Evolutionary conservation across 2,329 filamentous ascomycete species (phyloP).

Genomic region (Cercospora zeae-maydis): DNA sequence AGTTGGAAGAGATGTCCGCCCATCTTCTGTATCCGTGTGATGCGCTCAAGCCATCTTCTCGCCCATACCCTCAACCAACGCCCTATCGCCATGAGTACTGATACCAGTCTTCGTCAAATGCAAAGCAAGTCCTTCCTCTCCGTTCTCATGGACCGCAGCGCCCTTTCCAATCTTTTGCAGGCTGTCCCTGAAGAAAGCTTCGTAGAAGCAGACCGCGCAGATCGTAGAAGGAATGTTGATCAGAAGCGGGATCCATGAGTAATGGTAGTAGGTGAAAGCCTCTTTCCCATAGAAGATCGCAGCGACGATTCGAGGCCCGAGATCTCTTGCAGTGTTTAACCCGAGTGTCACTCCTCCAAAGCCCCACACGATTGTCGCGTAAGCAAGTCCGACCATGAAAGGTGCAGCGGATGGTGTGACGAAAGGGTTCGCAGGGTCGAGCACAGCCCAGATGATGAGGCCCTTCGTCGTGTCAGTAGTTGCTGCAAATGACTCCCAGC

Average conservation of each 20-base stretch:
- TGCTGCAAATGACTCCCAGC: conserved; percentile 25
- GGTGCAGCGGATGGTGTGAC: conserved; percentile 48
- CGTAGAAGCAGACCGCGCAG: conserved; percentile 54
- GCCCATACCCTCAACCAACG: neutral
- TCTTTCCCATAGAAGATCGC: conserved; percentile 56
- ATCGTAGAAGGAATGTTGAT: conserved; percentile 57
- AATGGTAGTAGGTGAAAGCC: conserved; percentile 47
- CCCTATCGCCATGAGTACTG: neutral
- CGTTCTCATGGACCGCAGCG: conserved; percentile 49
- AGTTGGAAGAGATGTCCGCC: too few relatives aligned
- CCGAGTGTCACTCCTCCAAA: conserved; percentile 55
- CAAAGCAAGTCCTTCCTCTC: conserved; percentile 49
- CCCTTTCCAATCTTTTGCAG: conserved; percentile 51
- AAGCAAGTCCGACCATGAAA: conserved; percentile 56
- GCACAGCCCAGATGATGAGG: conserved; percentile 55
- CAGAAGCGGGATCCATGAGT: conserved; percentile 53
- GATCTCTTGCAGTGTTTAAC: conserved; percentile 57
- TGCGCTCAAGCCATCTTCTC: neutral
- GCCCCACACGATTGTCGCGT: conserved; percentile 52
- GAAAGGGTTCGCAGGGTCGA: conserved; percentile 59
- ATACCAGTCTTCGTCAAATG: conserved; percentile 39
- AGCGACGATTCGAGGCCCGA: conserved; percentile 58
- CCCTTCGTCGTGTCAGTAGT: conserved; percentile 27
- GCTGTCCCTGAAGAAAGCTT: conserved; percentile 54
- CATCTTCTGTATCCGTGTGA: neutral